Evolutionary conservation across 2,329 filamentous ascomycete genomes (phyloP).

Genomic region (Aspergillus eucalypticola): DNA sequence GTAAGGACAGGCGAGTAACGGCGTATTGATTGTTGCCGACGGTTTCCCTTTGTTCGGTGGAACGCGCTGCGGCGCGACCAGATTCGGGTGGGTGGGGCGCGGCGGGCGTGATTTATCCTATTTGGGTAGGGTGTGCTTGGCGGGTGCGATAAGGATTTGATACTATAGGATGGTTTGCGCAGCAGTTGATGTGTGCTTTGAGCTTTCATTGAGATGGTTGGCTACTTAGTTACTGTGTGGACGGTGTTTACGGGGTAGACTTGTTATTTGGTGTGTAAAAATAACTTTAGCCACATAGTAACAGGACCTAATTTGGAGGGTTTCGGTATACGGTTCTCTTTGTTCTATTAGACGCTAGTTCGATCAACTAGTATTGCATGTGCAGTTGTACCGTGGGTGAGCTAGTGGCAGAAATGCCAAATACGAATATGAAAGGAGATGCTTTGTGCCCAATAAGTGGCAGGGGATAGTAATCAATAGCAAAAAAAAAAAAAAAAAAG

Average conservation of each 20-base stretch:
- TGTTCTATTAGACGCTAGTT: too few species aligned
- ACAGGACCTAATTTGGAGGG: too few species aligned
- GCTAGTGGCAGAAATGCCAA: fast-evolving
- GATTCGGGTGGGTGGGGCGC: conserved; percentile 12
- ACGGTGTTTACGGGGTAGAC: too few species aligned
- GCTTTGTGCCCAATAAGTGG: too few species aligned
- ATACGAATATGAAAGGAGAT: neutral
- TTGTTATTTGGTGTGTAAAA: neutral
- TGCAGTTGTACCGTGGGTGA: too few species aligned
- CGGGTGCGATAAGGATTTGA: neutral
- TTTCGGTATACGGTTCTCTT: too few species aligned
- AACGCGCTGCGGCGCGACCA: conserved; percentile 17
- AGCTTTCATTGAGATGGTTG: too few species aligned
- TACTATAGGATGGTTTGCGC: too few species aligned
- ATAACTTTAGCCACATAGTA: neutral
- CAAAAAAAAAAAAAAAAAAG: neutral
- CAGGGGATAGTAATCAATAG: too few species aligned
- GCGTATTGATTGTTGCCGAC: neutral
- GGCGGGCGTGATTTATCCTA: conserved; percentile 19
- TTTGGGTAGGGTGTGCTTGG: conserved; percentile 14
- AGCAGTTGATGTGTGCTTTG: too few species aligned
- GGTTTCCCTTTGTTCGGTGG: neutral
- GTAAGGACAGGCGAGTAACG: neutral
- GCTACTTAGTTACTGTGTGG: too few species aligned
- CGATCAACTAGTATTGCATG: too few species aligned